A percentile compares a stretch with the other conserved stretches of the same genome.
phyloP scores from a whole-genome alignment of 208 protist genomes.

The Acanthamoeba sp. region DNA sequence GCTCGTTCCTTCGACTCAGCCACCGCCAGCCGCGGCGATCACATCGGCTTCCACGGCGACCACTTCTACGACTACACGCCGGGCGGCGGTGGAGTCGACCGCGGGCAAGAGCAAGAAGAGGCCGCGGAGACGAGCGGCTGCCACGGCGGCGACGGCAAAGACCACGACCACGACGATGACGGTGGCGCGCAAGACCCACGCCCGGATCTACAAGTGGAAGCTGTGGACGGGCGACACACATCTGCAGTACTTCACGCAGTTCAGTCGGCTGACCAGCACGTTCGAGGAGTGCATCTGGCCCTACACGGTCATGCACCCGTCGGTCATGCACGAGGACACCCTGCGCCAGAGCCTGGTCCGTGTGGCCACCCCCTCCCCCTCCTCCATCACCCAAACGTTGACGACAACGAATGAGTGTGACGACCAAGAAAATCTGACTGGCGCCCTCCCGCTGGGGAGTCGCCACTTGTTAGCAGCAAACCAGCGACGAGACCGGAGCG shows the following conservation, averaged over 20 bases:
- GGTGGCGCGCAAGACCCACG: background rate
- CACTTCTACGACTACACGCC: too few relatives aligned
- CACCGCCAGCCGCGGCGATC: too few relatives aligned
- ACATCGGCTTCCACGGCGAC: too few relatives aligned
- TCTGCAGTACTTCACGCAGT: slow-evolving; percentile 27
- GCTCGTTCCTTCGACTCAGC: too few relatives aligned
- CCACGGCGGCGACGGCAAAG: background rate
- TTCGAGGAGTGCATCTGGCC: slow-evolving; percentile 11
- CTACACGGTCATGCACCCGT: slow-evolving; percentile 29
- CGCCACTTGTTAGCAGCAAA: background rate
- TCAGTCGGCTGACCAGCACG: background rate
- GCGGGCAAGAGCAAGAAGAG: too few relatives aligned
- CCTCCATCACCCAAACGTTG: too few relatives aligned
- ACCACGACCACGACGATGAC: background rate
- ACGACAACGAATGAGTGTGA: too few relatives aligned
- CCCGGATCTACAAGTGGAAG: slow-evolving; percentile 34
- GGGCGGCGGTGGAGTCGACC: too few relatives aligned
- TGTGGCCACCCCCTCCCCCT: background rate
- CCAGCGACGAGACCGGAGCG: background rate
- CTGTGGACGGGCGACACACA: slow-evolving; percentile 23
- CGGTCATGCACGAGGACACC: slow-evolving; percentile 4
- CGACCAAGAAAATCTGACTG: too few relatives aligned
- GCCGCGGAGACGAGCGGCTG: too few relatives aligned
- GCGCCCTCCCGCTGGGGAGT: background rate
- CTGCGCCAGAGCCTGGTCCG: background rate